phyloP scores from a whole-genome alignment of 1,139 yeast species.

The Candida tropicalis region DNA sequence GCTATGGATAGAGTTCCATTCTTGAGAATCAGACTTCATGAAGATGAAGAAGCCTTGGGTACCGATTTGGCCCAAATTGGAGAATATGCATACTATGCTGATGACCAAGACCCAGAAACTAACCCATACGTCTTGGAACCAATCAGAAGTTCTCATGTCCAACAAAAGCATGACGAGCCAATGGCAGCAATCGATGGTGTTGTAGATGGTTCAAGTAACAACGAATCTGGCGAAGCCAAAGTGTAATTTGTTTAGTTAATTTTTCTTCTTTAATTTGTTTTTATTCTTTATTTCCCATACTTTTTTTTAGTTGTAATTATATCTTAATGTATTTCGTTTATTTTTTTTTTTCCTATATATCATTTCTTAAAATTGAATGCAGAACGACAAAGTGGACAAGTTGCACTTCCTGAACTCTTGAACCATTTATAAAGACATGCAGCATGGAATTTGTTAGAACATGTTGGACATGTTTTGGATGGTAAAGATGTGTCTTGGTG shows the following conservation, averaged over 20 bases:
- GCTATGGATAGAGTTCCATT: constrained; percentile 80
- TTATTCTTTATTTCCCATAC: not conserved
- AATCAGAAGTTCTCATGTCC: constrained; percentile 54
- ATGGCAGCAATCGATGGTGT: constrained; percentile 26
- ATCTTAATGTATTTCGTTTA: too few relatives aligned
- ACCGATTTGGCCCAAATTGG: constrained; percentile 89
- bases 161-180: constrained; percentile 38
- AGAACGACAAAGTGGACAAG: constrained; percentile 93
- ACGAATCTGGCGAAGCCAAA: constrained; percentile 19
- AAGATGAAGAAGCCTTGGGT: constrained; percentile 89
- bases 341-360: constrained; percentile 1
- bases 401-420: constrained; percentile 85
- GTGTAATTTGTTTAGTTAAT: not conserved
- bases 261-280: not conserved
- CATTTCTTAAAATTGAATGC: constrained; percentile 56
- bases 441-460: constrained; percentile 94
- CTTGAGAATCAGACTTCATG: constrained; percentile 79
- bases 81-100: constrained; percentile 75
- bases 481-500: constrained; percentile 94
- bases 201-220: constrained; percentile 20
- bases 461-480: constrained; percentile 82
- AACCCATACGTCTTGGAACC: constrained; percentile 74
- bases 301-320: too few relatives aligned
- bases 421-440: constrained; percentile 98
- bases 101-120: constrained; percentile 33